phyloP scores from a whole-genome alignment of 441 rosid genomes.

The Oxalis stricta region DNA sequence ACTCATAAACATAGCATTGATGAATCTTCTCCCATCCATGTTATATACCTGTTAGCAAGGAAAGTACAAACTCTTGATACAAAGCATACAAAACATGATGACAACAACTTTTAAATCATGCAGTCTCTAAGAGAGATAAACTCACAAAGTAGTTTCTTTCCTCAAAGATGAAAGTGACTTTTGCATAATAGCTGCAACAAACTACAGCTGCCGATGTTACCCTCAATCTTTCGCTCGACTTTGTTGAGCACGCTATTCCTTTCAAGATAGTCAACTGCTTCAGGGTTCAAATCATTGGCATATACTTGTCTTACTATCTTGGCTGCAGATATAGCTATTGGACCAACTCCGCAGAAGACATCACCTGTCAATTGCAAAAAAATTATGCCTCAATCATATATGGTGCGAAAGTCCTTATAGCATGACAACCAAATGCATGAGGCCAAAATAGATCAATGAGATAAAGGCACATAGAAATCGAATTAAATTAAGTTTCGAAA shows the following conservation, averaged over 20 bases:
- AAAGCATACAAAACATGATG: constrained; percentile 1
- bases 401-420: too few relatives aligned
- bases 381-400: background rate
- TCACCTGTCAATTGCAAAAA: constrained; percentile 42
- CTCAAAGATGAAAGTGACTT: background rate
- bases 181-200: background rate
- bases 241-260: constrained; percentile 66
- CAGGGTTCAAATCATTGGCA: constrained; percentile 88
- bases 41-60: constrained; percentile 52
- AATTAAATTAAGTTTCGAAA: constrained; percentile 13
- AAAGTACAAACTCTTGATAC: constrained; percentile 3
- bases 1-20: constrained; percentile 56
- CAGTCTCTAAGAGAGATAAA: background rate
- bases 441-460: background rate
- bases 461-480: constrained; percentile 5
- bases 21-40: constrained; percentile 91
- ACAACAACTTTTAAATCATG: background rate
- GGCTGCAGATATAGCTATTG: constrained; percentile 70
- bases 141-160: background rate
- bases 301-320: constrained; percentile 70
- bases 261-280: constrained; percentile 63
- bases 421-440: too few relatives aligned
- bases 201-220: background rate
- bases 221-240: constrained; percentile 67
- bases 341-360: constrained; percentile 81